These are phyloP conservation scores for Chrysochromulina parva DNA, from an alignment of 78 protist species.

Conservation along the genomic window DNA sequence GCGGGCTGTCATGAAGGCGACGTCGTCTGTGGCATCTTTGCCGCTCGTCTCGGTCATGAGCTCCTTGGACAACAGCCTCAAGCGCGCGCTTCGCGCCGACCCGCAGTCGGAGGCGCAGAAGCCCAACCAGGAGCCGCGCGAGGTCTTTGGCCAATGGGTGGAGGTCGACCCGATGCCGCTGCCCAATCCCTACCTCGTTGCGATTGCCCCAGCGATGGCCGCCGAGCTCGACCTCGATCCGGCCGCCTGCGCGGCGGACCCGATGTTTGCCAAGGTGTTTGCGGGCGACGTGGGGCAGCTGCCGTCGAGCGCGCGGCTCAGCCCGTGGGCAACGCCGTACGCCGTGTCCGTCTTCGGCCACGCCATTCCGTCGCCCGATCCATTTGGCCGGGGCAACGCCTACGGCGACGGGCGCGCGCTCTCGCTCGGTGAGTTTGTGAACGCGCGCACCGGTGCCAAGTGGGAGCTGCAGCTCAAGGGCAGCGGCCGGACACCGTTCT, in stretches of 20 bases:
- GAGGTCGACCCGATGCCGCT: slow-evolving; percentile 18
- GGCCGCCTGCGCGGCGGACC: not conserved
- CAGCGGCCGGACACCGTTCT: slow-evolving; percentile 83
- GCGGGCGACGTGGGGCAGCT: no score
- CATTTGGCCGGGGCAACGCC: slow-evolving; percentile 70
- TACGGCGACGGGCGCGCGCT: slow-evolving; percentile 87
- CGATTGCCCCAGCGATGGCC: not conserved
- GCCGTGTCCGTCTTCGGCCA: slow-evolving; percentile 19
- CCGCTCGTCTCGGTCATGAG: not conserved
- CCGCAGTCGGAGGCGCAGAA: not conserved
- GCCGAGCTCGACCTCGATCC: not conserved
- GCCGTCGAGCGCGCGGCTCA: no score
- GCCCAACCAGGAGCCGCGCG: slow-evolving; percentile 31
- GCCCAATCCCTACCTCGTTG: slow-evolving; percentile 17
- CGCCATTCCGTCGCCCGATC: slow-evolving; percentile 28
- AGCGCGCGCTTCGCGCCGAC: not conserved
- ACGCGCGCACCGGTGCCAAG: not conserved
- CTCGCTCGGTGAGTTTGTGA: slow-evolving; percentile 64
- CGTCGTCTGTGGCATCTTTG: no score
- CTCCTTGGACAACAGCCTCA: not conserved
- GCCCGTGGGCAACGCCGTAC: not conserved
- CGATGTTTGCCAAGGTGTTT: slow-evolving; percentile 4
- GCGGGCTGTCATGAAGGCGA: no score
- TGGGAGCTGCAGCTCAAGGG: slow-evolving; percentile 77
- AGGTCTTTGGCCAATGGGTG: slow-evolving; percentile 42